A percentile compares a stretch with the other conserved stretches of the same genome.
phyloP scores from a whole-genome alignment of 345 rosid species.

The Aquilaria yunnanensis region DNA sequence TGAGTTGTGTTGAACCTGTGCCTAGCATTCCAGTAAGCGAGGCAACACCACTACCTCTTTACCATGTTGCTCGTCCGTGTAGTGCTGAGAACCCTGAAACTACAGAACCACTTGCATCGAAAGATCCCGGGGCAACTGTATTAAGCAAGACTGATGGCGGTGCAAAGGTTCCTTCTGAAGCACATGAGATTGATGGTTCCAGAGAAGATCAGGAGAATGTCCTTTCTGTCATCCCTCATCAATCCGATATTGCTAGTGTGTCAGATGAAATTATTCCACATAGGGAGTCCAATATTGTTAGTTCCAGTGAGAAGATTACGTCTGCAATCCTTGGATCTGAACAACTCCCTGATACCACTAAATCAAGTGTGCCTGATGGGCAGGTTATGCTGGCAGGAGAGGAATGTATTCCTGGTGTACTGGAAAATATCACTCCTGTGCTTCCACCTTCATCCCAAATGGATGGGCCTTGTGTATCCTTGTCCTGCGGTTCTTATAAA shows the following conservation, averaged over 20 bases:
- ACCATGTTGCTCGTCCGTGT: constrained; percentile 4
- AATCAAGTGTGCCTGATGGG: constrained; percentile 4
- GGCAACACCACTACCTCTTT: constrained; percentile 15
- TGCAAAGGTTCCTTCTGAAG: constrained; percentile 1
- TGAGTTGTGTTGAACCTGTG: constrained; percentile 2
- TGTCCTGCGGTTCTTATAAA: neutral
- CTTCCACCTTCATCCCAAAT: too few relatives aligned
- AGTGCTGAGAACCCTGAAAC: too few relatives aligned
- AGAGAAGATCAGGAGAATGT: neutral
- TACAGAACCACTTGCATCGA: too few relatives aligned
- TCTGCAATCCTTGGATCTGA: constrained; percentile 1
- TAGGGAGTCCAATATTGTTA: too few relatives aligned
- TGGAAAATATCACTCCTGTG: too few relatives aligned
- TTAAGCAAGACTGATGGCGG: neutral
- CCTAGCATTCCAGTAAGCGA: constrained; percentile 10
- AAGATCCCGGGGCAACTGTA: neutral
- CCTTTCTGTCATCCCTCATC: constrained; percentile 1
- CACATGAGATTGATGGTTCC: constrained; percentile 11
- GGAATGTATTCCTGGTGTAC: too few relatives aligned
- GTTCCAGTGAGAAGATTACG: too few relatives aligned
- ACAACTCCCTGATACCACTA: constrained; percentile 14
- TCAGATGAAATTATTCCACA: too few relatives aligned
- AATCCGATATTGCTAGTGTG: too few relatives aligned
- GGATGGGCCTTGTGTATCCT: too few relatives aligned
- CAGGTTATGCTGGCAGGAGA: constrained; percentile 2